phyloP scores from a whole-genome alignment of 176 grass and related monocot genomes.

The Phragmites australis region DNA sequence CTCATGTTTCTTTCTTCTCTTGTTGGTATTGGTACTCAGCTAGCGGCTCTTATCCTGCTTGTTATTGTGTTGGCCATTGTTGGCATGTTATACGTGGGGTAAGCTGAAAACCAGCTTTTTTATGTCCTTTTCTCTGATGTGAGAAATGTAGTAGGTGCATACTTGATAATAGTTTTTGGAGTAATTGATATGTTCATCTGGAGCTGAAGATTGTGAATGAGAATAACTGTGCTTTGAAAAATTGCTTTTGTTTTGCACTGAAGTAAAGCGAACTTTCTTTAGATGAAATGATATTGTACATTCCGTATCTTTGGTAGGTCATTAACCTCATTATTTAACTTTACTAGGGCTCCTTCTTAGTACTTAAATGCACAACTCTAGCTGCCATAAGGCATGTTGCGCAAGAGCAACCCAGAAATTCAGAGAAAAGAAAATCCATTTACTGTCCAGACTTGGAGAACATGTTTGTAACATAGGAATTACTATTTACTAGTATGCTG shows the following conservation, averaged over 20 bases:
- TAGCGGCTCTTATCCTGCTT: conserved; percentile 81
- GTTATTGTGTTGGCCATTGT: conserved; percentile 95
- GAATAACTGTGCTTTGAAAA: not conserved
- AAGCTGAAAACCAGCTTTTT: conserved; percentile 38
- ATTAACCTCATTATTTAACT: not conserved
- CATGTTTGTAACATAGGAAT: not conserved
- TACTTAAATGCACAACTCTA: conserved; percentile 5
- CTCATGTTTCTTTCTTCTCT: conserved; percentile 75
- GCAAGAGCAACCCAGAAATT: not conserved
- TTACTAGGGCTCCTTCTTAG: not conserved
- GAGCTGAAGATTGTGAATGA: not conserved
- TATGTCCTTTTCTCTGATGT: not conserved
- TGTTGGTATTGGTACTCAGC: conserved; percentile 89
- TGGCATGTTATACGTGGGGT: conserved; percentile 97
- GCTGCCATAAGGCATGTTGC: not conserved
- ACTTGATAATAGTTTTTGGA: not conserved
- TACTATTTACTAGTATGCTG: not conserved
- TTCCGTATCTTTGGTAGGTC: not conserved
- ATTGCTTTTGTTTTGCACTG: not conserved
- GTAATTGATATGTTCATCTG: conserved; percentile 17
- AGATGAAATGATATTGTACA: not conserved
- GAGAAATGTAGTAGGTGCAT: not conserved
- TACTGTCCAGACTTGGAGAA: not conserved
- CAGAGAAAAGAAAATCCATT: not conserved
- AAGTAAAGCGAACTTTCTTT: not conserved